Evolutionary conservation across 768 basidiomycete genomes (phyloP), one percentile per base, ranked within the genome.

Genomic region (Obba rivulosa): DNA sequence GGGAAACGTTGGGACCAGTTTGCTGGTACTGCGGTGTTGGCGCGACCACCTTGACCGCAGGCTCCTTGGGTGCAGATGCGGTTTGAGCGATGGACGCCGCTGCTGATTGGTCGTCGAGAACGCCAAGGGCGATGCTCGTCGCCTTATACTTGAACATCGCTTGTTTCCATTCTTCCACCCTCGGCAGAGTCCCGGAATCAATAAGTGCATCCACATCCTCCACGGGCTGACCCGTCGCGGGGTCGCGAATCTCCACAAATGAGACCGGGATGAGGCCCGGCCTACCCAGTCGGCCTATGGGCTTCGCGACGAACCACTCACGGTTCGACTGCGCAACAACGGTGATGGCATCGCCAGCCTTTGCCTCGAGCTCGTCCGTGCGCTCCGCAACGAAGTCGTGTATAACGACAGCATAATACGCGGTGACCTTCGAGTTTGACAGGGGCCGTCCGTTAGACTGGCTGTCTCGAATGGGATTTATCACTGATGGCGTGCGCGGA

Each of bases 271-370:
- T 98, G 49, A 99, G 78, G 43, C 96, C 96, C 0, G 96, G 96
- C 46, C 94, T 86, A 24, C 96, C 95, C 17, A 99, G 79, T 47
- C 82, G 78, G 35, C 93, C 92, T 59, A 99, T 99, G 11, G 95
- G 92, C 68, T 99, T 99, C 22, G 96, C 96, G 41, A 99, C 96
- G 66, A 97, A 98, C 96, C 96, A 99, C 66, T 99, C 96, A 55
- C 92, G 91, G 62, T 98, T 99, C n/a, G 94, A 97, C 66, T 98
- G 96, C 0, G 96, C 96, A 48, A 98, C 96, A 51, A 99, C 92
- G 16, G 94, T 88, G 62, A 99, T 90, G 8, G 90, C 78, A 60
- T 99, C 96, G 31, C 94, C 95, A 0, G 85, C 80, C 60, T 87
- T 92, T 1, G 95, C 95, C 52, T 95, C 94, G 40, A 99, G 81